Evolutionary conservation across 2,329 filamentous ascomycete genomes (phyloP).

Genomic region (Xylaria sp.): DNA sequence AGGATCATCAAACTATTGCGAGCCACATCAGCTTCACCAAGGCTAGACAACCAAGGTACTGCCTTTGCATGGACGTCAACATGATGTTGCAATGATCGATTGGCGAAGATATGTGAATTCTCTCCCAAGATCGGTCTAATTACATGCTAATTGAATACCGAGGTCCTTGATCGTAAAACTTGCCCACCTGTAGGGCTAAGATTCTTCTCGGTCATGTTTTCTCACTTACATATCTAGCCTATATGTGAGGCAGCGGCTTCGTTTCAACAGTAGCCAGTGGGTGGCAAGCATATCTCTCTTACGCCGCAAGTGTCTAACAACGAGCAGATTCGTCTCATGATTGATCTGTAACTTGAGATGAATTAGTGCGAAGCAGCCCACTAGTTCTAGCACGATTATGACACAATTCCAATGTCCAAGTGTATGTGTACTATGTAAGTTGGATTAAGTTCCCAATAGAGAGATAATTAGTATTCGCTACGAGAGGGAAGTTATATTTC

Average conservation of each 20-base stretch:
- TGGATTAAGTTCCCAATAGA: too few species aligned
- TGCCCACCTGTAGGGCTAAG: not conserved
- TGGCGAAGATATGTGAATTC: not conserved
- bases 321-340: conserved; percentile 9
- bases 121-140: too few species aligned
- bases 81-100: not conserved
- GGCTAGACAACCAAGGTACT: too few species aligned
- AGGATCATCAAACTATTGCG: conserved; percentile 18
- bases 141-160: not conserved
- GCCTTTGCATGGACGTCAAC: not conserved
- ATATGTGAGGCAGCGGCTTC: conserved; percentile 5
- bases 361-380: not conserved
- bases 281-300: conserved; percentile 7
- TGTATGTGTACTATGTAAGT: too few species aligned
- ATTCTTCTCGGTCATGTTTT: not conserved
- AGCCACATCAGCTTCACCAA: not conserved
- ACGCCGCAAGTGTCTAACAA: conserved; percentile 13
- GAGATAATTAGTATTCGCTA: too few species aligned
- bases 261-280: conserved; percentile 1
- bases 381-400: not conserved
- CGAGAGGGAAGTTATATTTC: too few species aligned
- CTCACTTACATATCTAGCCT: not conserved
- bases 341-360: not conserved
- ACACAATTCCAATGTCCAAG: not conserved
- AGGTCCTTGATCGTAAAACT: not conserved